Percentiles rank a stretch among this genome's conserved stretches.
phyloP scores from a whole-genome alignment of 177 flowering plant genomes.

The Vitis hybrid region DNA sequence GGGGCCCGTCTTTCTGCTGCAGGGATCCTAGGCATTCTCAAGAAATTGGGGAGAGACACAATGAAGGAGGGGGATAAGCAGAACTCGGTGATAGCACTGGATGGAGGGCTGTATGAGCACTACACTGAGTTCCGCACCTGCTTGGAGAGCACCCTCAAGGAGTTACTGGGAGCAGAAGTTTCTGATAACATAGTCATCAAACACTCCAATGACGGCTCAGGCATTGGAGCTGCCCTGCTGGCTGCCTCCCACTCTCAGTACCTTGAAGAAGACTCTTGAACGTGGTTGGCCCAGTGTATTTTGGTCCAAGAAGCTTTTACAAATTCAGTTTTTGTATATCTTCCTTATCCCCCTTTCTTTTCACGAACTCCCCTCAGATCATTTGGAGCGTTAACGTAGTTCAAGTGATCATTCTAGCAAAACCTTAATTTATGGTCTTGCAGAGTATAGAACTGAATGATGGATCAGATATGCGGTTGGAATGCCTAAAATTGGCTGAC shows the following conservation, averaged over 20 bases:
- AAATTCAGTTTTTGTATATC: conserved; percentile 21
- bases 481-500: conserved; percentile 1
- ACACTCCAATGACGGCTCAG: conserved; percentile 88
- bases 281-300: neutral
- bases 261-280: conserved; percentile 50
- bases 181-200: conserved; percentile 38
- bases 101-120: conserved; percentile 91
- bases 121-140: conserved; percentile 66
- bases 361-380: conserved; percentile 1
- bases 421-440: conserved; percentile 25
- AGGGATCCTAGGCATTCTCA: conserved; percentile 79
- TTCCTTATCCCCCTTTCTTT: neutral
- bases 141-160: conserved; percentile 64
- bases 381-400: conserved; percentile 8
- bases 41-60: conserved; percentile 80
- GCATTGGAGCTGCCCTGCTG: conserved; percentile 89
- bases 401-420: conserved; percentile 12
- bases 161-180: conserved; percentile 67
- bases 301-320: neutral
- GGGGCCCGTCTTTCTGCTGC: conserved; percentile 91
- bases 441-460: conserved; percentile 3
- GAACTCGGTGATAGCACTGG: conserved; percentile 72
- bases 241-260: conserved; percentile 96
- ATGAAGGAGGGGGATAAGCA: conserved; percentile 56
- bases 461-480: neutral